These are phyloP conservation scores for Calocera cornea DNA, from an alignment of 768 basidiomycete species.

Conservation along the genomic window DNA sequence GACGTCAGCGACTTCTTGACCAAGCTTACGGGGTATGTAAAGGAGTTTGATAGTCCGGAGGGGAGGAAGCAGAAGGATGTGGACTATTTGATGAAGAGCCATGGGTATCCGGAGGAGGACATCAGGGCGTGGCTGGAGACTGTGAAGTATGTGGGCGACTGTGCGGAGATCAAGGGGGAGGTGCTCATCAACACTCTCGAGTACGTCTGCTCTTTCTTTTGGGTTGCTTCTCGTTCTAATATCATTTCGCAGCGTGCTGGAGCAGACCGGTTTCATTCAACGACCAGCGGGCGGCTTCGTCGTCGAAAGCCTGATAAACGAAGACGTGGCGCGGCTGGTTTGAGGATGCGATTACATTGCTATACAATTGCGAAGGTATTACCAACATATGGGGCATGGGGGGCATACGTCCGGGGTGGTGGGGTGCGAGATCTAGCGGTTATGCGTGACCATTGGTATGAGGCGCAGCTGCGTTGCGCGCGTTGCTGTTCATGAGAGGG, in stretches of 20 bases:
- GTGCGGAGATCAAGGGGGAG: constrained; percentile 45
- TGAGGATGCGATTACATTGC: constrained; percentile 7
- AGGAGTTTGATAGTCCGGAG: constrained; percentile 47
- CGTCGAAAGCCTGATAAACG: constrained; percentile 43
- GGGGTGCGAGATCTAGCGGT: background rate
- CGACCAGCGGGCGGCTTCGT: constrained; percentile 39
- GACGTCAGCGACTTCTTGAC: constrained; percentile 48
- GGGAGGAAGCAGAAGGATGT: constrained; percentile 46
- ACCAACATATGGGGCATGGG: background rate
- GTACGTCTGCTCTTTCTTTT: constrained; percentile 31
- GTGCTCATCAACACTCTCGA: constrained; percentile 57
- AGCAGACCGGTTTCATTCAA: constrained; percentile 62
- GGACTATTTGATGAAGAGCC: constrained; percentile 61
- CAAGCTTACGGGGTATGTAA: constrained; percentile 50
- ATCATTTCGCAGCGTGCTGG: constrained; percentile 40
- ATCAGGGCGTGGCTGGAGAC: constrained; percentile 77
- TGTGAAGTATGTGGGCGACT: constrained; percentile 59
- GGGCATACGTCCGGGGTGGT: background rate
- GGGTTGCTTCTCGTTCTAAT: constrained; percentile 1
- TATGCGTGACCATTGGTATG: background rate
- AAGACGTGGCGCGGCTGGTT: constrained; percentile 31
- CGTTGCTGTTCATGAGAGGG: background rate
- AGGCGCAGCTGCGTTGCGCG: background rate
- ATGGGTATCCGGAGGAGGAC: constrained; percentile 72
- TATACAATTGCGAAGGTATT: background rate